Base-by-base conservation (phyloP, 169 alveolate genomes). In the Cytauxzoon felis region DNA sequence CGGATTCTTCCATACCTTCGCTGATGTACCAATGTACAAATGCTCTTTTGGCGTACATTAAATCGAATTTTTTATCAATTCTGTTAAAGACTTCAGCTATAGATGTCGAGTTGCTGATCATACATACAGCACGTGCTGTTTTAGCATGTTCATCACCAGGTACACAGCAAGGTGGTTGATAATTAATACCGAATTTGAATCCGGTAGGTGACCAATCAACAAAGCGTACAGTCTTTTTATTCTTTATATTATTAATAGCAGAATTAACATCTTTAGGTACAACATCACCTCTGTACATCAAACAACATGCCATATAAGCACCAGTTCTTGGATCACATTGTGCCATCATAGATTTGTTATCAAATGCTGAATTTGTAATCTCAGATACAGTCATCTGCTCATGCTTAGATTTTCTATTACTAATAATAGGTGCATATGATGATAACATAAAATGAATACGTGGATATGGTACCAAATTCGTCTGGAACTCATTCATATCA, bases 141-240 rank as follows among this genome's bases (percentile, higher is more conserved):
- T 92, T 93, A 59, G 98, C 96, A 19, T 93, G 88, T 82, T 94
- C 98, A 32, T 95, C 96, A 32, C 97, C 98, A 38, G 97, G 96
- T 18, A 95, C 97, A 40, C 91, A 97, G 42, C 96, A 88, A 42
- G 98, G 98, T 41, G 98, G 97, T 88, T 95, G 95, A 86, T 93
- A 92, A 95, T 94, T 95, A 65, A 95, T 95, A 52, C 98, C 98
- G 79, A 95, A 93, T 85, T 95, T 94, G 93, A 93, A 94, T 1
- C 86, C 98, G 54, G 98, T 94, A 58, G 98, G 98, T 82, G 97
- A 92, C 98, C 98, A 94, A 70, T 94, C 98, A 51, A 93, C 98
- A 81, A 94, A 94, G 60, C 89, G 91, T 57, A 93, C 92, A 40
- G 95, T 88, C 85, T 94, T 93, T 88, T 93, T 93, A 63, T 92